Evolutionary conservation across 108 stramenopile species (phyloP).

Genomic region (Conticribra weissflogii): DNA sequence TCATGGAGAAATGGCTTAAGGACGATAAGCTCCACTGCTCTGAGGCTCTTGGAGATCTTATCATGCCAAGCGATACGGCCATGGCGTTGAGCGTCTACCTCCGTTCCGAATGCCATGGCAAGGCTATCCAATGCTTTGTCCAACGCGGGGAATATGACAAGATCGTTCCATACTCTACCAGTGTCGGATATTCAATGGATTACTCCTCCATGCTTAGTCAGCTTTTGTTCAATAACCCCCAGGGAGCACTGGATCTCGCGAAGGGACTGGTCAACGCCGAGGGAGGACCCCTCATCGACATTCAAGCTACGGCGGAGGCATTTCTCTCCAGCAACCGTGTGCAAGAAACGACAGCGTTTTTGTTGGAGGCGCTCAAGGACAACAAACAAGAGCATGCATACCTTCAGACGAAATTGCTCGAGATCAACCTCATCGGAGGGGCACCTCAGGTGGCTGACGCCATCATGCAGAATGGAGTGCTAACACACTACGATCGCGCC

Average conservation of each 20-base stretch:
- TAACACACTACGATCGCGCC: constrained; percentile 97
- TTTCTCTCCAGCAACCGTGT: constrained; percentile 96
- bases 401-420: constrained; percentile 99
- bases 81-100: constrained; percentile 99
- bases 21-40: constrained; percentile 96
- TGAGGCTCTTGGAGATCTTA: constrained; percentile 96
- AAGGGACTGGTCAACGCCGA: constrained; percentile 94
- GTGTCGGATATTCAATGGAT: constrained; percentile 96
- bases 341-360: constrained; percentile 97
- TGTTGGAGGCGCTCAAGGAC: constrained; percentile 98
- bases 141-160: constrained; percentile 99
- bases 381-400: constrained; percentile 98
- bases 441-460: constrained; percentile 99
- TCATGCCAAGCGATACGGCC: constrained; percentile 92
- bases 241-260: constrained; percentile 97
- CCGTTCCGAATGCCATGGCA: constrained; percentile 93
- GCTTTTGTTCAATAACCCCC: constrained; percentile 96
- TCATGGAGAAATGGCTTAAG: constrained; percentile 99
- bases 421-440: constrained; percentile 99
- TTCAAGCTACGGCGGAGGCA: constrained; percentile 96
- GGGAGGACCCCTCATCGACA: constrained; percentile 94
- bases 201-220: constrained; percentile 97
- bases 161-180: constrained; percentile 97
- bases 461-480: constrained; percentile 98
- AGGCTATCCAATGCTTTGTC: constrained; percentile 99